Percentiles rank a stretch among this genome's conserved stretches.
Evolutionary conservation across 208 protist species (phyloP).

Genomic region (Leishmania tarentolae): DNA sequence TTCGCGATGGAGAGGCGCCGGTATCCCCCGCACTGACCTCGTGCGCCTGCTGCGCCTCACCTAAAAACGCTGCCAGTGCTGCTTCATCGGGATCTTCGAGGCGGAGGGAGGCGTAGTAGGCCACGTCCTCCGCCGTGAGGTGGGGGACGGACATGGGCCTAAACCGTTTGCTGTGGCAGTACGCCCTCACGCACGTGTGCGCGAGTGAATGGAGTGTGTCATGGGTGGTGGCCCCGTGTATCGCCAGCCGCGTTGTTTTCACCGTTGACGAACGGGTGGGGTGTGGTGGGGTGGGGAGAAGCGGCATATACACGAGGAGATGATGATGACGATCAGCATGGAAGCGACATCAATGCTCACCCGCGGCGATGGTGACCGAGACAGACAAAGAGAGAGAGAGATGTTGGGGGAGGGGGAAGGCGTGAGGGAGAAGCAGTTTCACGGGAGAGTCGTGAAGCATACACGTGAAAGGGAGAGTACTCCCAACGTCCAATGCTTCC

Average conservation of each 20-base stretch:
- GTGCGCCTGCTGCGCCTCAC: background rate
- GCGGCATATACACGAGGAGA: background rate
- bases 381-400: background rate
- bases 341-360: background rate
- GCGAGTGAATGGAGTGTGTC: background rate
- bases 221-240: background rate
- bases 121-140: constrained; percentile 58
- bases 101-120: constrained; percentile 44
- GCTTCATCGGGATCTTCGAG: constrained; percentile 47
- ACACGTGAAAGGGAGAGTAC: background rate
- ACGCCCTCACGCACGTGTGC: background rate
- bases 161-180: background rate
- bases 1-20: background rate
- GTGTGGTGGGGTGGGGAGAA: background rate
- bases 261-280: background rate
- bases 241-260: background rate
- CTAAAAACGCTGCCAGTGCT: constrained; percentile 21
- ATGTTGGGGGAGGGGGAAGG: background rate
- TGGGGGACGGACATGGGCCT: constrained; percentile 22
- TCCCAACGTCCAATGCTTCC: background rate
- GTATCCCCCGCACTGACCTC: background rate
- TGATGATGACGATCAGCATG: background rate
- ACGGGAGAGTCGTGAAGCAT: background rate
- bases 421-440: background rate
- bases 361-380: background rate